Evolutionary conservation across 805 yeast species (phyloP), one percentile per base, ranked within the genome.

Genomic region (Cephaloascus albidus): DNA sequence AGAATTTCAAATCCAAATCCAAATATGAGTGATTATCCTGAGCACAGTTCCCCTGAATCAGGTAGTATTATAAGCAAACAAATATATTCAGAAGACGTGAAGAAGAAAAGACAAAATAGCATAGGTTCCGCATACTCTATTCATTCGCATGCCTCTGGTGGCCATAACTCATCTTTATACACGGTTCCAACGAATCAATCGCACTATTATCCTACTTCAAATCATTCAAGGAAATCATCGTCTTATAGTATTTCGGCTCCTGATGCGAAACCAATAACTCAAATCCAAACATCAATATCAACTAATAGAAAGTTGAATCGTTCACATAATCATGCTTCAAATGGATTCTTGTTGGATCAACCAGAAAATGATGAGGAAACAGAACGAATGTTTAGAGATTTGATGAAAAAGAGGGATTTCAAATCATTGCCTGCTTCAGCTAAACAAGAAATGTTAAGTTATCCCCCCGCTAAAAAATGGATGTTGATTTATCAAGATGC

Each of bases 401-500:
- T 89, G 44, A 83, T 89, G 90, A 80, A 76, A 38, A 78, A 79
- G 49, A 75, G 96, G 51, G 94, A 89, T 55, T 83, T 86, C 59
- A 76, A 67, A 37, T 66, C 72, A 30, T 62, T 83, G 26, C 85
- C 96, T 0, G 76, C 75, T 19, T 75, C 74, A 38, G 95, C 93
- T 3, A 79, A 80, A 47, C 72, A 68, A 40, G 93, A 85, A 52
- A 78, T 90, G 84, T 68, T 76, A 51, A 74, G 72, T 48, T 88
- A 83, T 53, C 74, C 83, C 34, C 63, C 76, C 0, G 85, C 82
- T 37, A 85, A 87, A 50, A 90, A 90, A 60, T 88, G 96, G 95
- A 79, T 85, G 81, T 70, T 89, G 47, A 81, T 89, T 33, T 78
- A 83, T 47, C 97, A 89, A 57, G 96, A 88, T 56, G 78, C 82